Base-by-base conservation (phyloP, 2,329 filamentous ascomycete species). In the Akanthomyces lecanii region DNA sequence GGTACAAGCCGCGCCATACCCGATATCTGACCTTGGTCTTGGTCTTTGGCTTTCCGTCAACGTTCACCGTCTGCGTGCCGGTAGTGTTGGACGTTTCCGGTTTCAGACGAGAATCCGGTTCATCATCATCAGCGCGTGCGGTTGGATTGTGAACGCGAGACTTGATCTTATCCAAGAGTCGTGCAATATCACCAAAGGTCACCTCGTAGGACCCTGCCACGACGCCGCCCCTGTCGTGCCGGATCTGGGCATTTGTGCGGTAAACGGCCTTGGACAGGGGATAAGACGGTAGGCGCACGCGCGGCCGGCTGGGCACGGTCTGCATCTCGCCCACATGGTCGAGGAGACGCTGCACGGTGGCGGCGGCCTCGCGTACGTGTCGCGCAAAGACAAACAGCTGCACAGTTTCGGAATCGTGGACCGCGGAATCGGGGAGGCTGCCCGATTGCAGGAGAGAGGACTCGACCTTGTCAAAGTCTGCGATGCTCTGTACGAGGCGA, bases 211-310 rank as follows among this genome's bases (percentile, higher is more conserved):
- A 73, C 69, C 81, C 81, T 5, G 82, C 83, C 5, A 83, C 85
- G 23, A 84, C 76, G 28, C 83, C 83, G 21, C 84, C 84, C 64
- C 83, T 76, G 67, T 87, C 84, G 66, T 86, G 84, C 38, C 83
- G 76, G 5, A 86, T 83, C 66, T 85, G 82, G 3, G 79, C 76
- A 67, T 85, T 86, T 6, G 81, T 80, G 40, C 83, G 75, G 66
- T 83, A 78, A 1, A 85, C 62, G 5, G 82, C 77, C 67, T 86
- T 86, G 51, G 69, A 67, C n/a, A 81, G 75, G 0, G 83, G 81
- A 65, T 86, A 85, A 0, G 79, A 81, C 4, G 84, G 83, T 1
- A 80, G 70, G 62, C 83, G 77, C 12, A 85, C 66, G 5, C 73
- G 74, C 62, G 76, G 78, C 65, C 75, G 71, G 62, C 72, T 71